phyloP scores from a whole-genome alignment of 345 rosid species.

The Hevea brasiliensis region DNA sequence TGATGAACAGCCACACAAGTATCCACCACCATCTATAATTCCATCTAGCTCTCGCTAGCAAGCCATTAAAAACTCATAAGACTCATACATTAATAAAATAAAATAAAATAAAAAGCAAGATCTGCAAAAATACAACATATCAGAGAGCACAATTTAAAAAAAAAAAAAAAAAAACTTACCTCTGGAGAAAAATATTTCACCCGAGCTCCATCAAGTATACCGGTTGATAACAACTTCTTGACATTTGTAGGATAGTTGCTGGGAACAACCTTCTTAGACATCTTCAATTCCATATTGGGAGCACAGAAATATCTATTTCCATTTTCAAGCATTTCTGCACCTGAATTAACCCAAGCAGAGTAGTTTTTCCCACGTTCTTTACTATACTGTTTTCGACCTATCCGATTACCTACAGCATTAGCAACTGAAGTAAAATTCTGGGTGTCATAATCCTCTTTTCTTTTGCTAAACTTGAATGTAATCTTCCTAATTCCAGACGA shows the following conservation, averaged over 20 bases:
- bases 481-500: conserved; percentile 82
- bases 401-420: conserved; percentile 23
- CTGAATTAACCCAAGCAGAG: conserved; percentile 23
- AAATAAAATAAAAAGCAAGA: not conserved
- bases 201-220: conserved; percentile 80
- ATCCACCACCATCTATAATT: conserved; percentile 72
- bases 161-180: conserved; percentile 37
- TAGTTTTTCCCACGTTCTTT: conserved; percentile 14
- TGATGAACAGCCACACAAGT: conserved; percentile 78
- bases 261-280: conserved; percentile 77
- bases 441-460: conserved; percentile 51
- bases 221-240: conserved; percentile 70
- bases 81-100: not conserved
- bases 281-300: conserved; percentile 59
- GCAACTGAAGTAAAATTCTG: conserved; percentile 13
- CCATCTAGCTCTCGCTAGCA: conserved; percentile 61
- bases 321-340: conserved; percentile 23
- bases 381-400: conserved; percentile 4
- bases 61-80: conserved; percentile 17
- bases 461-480: conserved; percentile 76
- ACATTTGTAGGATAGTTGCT: conserved; percentile 65
- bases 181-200: conserved; percentile 56
- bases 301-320: conserved; percentile 31
- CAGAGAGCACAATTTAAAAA: not conserved
- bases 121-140: not conserved